These are phyloP conservation scores for Phylloporus sp. DNA, from an alignment of 768 basidiomycete genomes.

Conservation along the genomic window DNA sequence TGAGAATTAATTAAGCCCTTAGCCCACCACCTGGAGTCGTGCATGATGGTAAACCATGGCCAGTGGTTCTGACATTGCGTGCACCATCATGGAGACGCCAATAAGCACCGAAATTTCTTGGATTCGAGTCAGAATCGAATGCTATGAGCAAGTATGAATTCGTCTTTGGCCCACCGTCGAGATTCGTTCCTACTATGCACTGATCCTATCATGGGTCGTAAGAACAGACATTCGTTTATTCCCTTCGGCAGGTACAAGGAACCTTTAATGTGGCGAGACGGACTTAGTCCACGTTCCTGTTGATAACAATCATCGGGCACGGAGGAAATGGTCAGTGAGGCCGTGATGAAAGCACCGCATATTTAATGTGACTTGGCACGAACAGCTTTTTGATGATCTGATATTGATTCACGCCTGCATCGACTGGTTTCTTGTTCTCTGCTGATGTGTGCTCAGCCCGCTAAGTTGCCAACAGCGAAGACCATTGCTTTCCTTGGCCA, in stretches of 20 bases:
- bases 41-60: not conserved
- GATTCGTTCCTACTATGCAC: not conserved
- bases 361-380: not conserved
- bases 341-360: not conserved
- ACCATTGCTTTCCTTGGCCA: not conserved
- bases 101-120: not conserved
- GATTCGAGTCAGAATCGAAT: not conserved
- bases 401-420: not conserved
- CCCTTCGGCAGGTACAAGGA: not conserved
- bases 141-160: not conserved
- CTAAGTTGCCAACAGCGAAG: not conserved
- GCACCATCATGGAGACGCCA: not conserved
- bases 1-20: conserved; percentile 7
- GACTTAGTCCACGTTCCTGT: not conserved
- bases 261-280: not conserved
- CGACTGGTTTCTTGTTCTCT: not conserved
- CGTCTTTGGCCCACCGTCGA: not conserved
- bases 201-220: not conserved
- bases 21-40: not conserved
- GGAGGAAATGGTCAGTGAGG: not conserved
- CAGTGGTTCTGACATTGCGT: no score
- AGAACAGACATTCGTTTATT: not conserved
- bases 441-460: not conserved
- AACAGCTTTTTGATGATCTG: conserved; percentile 12
- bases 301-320: not conserved